These are phyloP conservation scores for Omphalea diandra DNA, from an alignment of 441 rosid species.

Conservation along the genomic window DNA sequence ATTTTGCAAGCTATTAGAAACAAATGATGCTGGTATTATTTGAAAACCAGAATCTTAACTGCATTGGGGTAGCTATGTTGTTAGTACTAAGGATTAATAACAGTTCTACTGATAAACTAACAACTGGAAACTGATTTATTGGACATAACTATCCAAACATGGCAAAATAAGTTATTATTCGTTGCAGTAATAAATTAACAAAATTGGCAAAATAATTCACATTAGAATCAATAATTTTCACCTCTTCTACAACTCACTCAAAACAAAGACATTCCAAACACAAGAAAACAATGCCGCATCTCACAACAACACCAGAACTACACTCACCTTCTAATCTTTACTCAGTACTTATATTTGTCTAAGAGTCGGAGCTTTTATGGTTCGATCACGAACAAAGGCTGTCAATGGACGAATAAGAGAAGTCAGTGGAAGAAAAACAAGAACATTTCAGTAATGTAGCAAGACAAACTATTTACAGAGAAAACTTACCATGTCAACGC, in stretches of 20 bases:
- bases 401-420: constrained; percentile 17
- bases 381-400: constrained; percentile 71
- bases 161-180: not conserved
- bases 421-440: not conserved
- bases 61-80: no score
- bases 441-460: not conserved
- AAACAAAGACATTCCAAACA: constrained; percentile 15
- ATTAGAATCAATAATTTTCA: not conserved
- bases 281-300: constrained; percentile 27
- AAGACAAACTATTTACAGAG: not conserved
- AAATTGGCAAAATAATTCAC: not conserved
- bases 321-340: constrained; percentile 17
- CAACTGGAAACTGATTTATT: not conserved
- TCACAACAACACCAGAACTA: constrained; percentile 14
- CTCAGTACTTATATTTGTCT: not conserved
- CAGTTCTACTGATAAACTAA: not conserved
- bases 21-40: no score
- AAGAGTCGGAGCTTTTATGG: constrained; percentile 40
- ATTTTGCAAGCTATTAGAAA: no score
- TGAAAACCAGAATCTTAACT: no score
- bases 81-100: not conserved
- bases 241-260: constrained; percentile 23
- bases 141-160: constrained; percentile 16
- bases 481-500: constrained; percentile 57
- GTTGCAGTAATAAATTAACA: not conserved